phyloP scores from a whole-genome alignment of 805 yeast genomes.

The Candida loeiensis region DNA sequence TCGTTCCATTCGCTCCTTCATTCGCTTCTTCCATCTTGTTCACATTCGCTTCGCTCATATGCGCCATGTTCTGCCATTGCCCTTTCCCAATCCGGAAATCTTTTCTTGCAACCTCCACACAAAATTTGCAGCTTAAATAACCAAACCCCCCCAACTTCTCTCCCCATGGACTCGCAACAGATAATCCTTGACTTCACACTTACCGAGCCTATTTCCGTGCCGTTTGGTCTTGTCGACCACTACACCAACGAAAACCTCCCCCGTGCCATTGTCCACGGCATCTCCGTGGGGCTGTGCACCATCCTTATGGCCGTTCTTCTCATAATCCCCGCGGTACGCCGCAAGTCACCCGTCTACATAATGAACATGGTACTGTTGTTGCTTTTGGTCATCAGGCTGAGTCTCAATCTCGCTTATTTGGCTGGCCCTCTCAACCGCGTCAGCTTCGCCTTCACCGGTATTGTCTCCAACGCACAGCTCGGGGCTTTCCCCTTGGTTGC shows the following conservation, averaged over 20 bases:
- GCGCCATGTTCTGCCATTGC: constrained; percentile 9
- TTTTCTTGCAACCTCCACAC: constrained; percentile 1
- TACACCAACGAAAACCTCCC: constrained; percentile 3
- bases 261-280: constrained; percentile 9
- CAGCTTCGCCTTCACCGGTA: constrained; percentile 38
- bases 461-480: constrained; percentile 23
- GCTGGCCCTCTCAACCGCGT: constrained; percentile 50
- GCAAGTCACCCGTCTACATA: constrained; percentile 66
- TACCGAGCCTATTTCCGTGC: background rate
- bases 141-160: background rate
- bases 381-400: constrained; percentile 56
- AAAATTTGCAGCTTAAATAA: constrained; percentile 1
- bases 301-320: constrained; percentile 7
- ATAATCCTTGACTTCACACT: background rate
- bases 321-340: constrained; percentile 26
- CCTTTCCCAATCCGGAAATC: constrained; percentile 7
- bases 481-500: constrained; percentile 48
- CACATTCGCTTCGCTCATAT: background rate
- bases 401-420: constrained; percentile 53
- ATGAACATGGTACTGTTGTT: constrained; percentile 62
- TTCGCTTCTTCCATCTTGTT: background rate
- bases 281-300: constrained; percentile 12
- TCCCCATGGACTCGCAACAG: background rate
- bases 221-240: constrained; percentile 9
- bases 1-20: background rate